Evolutionary conservation across 805 yeast species (phyloP).

Genomic region (Dipodascopsis tothii): DNA sequence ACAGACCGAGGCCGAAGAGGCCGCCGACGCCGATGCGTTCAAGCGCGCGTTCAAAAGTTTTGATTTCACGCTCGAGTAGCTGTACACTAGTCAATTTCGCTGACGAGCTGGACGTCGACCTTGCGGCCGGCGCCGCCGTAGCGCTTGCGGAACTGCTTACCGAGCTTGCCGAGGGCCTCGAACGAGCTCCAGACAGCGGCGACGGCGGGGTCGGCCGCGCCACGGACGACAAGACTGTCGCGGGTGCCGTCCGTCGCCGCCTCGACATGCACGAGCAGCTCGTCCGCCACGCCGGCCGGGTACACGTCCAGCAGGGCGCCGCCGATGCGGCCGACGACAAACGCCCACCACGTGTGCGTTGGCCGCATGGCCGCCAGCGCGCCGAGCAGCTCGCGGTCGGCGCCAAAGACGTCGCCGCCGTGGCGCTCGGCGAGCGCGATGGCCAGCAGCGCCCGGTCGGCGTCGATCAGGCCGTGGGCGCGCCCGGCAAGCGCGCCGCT

Average conservation of each 20-base stretch:
- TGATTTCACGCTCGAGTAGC: constrained; percentile 43
- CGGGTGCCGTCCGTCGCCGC: neutral
- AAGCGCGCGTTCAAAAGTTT: constrained; percentile 46
- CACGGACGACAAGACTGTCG: neutral
- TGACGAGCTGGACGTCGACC: too few relatives aligned
- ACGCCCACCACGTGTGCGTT: constrained; percentile 18
- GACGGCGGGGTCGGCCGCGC: constrained; percentile 10
- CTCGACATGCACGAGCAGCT: neutral
- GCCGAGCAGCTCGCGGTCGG: neutral
- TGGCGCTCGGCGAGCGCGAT: constrained; percentile 70
- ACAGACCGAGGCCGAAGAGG: constrained; percentile 58
- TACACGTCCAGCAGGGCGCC: constrained; percentile 8
- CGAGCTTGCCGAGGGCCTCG: constrained; percentile 50
- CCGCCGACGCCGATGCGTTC: constrained; percentile 54
- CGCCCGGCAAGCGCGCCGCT: constrained; percentile 64
- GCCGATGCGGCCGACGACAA: constrained; percentile 9
- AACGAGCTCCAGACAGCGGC: constrained; percentile 30
- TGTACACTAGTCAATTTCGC: too few relatives aligned
- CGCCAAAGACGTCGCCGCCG: constrained; percentile 57
- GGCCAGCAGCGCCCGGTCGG: constrained; percentile 63
- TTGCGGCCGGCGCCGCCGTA: constrained; percentile 21
- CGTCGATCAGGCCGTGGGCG: constrained; percentile 66
- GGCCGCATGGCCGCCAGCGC: neutral
- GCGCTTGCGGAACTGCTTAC: constrained; percentile 45
- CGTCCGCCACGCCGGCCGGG: constrained; percentile 16